phyloP scores from a whole-genome alignment of 305 asterid genomes.

The Caryopteris hybrid region DNA sequence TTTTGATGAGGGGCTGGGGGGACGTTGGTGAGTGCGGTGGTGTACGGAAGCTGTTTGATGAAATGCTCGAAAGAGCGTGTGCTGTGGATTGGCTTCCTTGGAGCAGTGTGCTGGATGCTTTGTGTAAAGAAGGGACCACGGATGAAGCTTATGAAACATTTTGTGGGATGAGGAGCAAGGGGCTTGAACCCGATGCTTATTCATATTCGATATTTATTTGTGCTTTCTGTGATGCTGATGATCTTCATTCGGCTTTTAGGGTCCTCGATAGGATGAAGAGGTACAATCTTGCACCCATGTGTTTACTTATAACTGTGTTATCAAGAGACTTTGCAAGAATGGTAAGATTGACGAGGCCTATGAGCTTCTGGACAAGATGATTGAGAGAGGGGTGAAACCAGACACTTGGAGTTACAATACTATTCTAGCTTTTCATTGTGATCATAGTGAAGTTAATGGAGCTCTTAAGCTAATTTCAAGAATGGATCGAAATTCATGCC shows the following conservation, averaged over 20 bases:
- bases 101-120: constrained; percentile 59
- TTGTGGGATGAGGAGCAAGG: constrained; percentile 45
- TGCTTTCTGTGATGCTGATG: constrained; percentile 51
- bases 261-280: constrained; percentile 72
- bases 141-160: constrained; percentile 66
- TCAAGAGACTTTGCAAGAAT: constrained; percentile 71
- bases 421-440: constrained; percentile 62
- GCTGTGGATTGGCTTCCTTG: constrained; percentile 67
- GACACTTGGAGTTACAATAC: constrained; percentile 85
- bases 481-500: constrained; percentile 51
- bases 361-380: constrained; percentile 70
- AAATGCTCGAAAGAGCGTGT: constrained; percentile 66
- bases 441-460: constrained; percentile 65
- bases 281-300: constrained; percentile 59
- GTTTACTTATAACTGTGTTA: constrained; percentile 64
- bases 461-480: constrained; percentile 58
- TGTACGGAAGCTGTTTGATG: constrained; percentile 67
- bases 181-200: constrained; percentile 74
- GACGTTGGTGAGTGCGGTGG: constrained; percentile 43
- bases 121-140: constrained; percentile 72
- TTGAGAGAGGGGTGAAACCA: constrained; percentile 41
- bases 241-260: constrained; percentile 63
- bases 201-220: constrained; percentile 72
- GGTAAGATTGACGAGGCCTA: constrained; percentile 67
- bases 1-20: constrained; percentile 85